Base-by-base conservation (phyloP, 225 moss, liverwort and hornwort species). In the Bryoerythrophyllum caledonicum region DNA sequence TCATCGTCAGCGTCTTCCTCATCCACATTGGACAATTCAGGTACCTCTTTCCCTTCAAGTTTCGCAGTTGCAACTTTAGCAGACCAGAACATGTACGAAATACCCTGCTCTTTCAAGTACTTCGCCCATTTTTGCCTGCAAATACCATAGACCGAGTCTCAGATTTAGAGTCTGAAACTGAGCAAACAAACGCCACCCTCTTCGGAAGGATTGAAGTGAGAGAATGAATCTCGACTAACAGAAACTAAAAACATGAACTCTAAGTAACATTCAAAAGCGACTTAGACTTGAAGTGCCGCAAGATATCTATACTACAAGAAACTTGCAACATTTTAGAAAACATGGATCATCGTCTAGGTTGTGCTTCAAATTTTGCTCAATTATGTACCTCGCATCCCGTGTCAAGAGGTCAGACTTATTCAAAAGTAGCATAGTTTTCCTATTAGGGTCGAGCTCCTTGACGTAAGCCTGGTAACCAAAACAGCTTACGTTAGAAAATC, bases 21-120 rank as follows among this genome's bases (percentile, higher is more conserved):
- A 34, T 63, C 78, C 51, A 73, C 63, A 69, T 61, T 48, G 64
- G 64, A 24, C 61, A 19, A 7, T 49, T 41, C 79, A 21, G 63
- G 55, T 27, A 70, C 26, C 24, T 76, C 83, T 79, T 99, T 99
- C 14, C 89, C 93, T 80, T 99, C 95, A 23, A 99, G 91, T 46
- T 86, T 77, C 59, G 90, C 91, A 46, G 95, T 90, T 13, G 99
- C 99, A 69, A 79, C 84, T 69, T 95, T 95, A 19, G 99, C 99
- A 67, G 99, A 99, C 99, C 99, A 99, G 79, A 99, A 99, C 79
- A 95, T 72, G 68, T 88, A 95, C 13, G 93, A 32, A 71, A 99
- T 76, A 0, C 82, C 93, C 78, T 90, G 87, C 60, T 89, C 84
- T 67, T 86, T 87, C 48, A 99, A 79, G 65, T 99, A 99, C 10